A percentile compares a stretch with the other conserved stretches of the same genome.
Evolutionary conservation across 345 rosid genomes (phyloP).

Genomic region (Corchorus olitorius): DNA sequence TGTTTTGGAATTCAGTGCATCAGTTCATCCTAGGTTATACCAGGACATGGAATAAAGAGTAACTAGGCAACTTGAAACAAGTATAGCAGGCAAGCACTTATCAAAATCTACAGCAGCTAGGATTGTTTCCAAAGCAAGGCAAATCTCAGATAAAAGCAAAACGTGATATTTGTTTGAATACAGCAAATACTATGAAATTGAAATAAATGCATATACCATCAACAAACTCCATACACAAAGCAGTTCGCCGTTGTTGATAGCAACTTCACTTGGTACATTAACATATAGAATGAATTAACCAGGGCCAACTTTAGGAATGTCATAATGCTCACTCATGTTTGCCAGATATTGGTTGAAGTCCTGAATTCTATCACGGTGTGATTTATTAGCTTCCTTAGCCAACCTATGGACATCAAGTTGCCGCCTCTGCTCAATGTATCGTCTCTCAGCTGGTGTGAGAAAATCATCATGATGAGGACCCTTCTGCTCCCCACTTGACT

Average conservation of each 20-base stretch:
- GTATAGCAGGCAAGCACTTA: too few relatives aligned
- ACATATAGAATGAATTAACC: conserved; percentile 42
- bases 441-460: conserved; percentile 67
- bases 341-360: conserved; percentile 87
- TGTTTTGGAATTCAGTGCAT: neutral
- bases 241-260: neutral
- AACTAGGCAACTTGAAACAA: too few relatives aligned
- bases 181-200: too few relatives aligned
- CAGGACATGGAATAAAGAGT: too few relatives aligned
- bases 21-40: neutral
- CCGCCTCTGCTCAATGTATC: conserved; percentile 78
- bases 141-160: too few relatives aligned
- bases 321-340: conserved; percentile 89
- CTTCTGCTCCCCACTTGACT: conserved; percentile 47
- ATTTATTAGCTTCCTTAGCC: conserved; percentile 75
- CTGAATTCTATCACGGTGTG: conserved; percentile 84
- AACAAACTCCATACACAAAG: neutral
- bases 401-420: conserved; percentile 57
- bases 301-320: conserved; percentile 92
- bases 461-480: conserved; percentile 43
- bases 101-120: too few relatives aligned
- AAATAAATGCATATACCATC: too few relatives aligned
- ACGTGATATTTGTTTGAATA: too few relatives aligned
- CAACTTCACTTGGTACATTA: neutral
- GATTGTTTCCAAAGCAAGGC: too few relatives aligned